Evolutionary conservation across 129 eudicot genomes (phyloP).

Genomic region (Lonicera japonica): DNA sequence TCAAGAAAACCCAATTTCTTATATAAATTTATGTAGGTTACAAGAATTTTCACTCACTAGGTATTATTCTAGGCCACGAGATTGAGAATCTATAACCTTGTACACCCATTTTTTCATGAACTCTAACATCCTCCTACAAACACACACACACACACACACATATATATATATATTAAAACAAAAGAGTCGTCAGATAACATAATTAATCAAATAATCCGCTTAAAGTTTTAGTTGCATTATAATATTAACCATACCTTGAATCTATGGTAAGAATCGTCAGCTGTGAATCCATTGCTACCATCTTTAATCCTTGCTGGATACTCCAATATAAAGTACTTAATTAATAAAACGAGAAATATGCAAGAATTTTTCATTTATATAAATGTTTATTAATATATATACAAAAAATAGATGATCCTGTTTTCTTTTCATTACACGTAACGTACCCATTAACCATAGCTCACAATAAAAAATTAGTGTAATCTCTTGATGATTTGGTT

Average conservation of each 20-base stretch:
- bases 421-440: no score
- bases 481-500: no score
- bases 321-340: no score
- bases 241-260: background rate
- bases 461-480: no score
- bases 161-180: no score
- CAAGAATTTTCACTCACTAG: background rate
- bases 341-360: no score
- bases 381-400: no score
- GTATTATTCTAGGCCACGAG: background rate
- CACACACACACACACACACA: no score
- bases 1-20: background rate
- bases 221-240: background rate
- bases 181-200: background rate
- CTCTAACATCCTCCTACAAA: background rate
- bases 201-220: background rate
- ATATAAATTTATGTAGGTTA: background rate
- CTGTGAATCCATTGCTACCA: background rate
- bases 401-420: no score
- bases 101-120: background rate
- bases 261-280: background rate
- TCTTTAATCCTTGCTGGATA: no score
- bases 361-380: no score
- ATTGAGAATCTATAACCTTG: background rate
- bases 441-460: no score